Evolutionary conservation across 2,329 filamentous ascomycete genomes (phyloP).

Genomic region (Exserohilum rostratum): DNA sequence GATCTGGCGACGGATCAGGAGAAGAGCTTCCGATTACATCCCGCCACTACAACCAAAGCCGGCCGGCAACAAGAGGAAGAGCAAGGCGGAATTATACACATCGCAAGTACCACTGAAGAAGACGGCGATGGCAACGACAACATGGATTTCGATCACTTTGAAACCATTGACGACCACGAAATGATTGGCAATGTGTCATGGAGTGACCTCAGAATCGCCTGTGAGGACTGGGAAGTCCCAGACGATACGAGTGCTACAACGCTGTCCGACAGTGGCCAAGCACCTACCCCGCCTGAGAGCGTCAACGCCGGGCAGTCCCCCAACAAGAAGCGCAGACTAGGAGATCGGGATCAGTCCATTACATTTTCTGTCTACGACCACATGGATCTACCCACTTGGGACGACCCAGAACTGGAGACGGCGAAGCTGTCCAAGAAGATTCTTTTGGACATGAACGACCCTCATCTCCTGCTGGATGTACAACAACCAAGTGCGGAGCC

Average conservation of each 20-base stretch:
- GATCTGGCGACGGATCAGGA: constrained; percentile 88
- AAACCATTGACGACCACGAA: constrained; percentile 64
- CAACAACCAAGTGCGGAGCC: constrained; percentile 67
- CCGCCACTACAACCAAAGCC: constrained; percentile 60
- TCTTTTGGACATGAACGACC: constrained; percentile 85
- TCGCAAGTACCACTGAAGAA: constrained; percentile 51
- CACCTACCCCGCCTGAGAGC: constrained; percentile 35
- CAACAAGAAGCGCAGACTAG: constrained; percentile 69
- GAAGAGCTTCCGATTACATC: constrained; percentile 76
- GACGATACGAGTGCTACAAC: constrained; percentile 34
- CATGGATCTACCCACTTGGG: constrained; percentile 66
- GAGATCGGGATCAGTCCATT: constrained; percentile 31
- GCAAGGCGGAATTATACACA: constrained; percentile 61
- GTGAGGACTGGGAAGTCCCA: constrained; percentile 80
- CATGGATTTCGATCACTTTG: constrained; percentile 56
- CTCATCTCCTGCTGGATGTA: constrained; percentile 82
- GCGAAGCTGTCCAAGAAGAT: constrained; percentile 77
- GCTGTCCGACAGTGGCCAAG: constrained; percentile 38
- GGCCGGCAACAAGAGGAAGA: constrained; percentile 56
- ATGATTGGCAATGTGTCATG: constrained; percentile 75
- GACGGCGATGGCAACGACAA: constrained; percentile 53
- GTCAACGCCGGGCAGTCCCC: constrained; percentile 39
- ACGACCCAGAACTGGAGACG: constrained; percentile 78
- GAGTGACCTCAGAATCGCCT: constrained; percentile 82
- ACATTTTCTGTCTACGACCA: constrained; percentile 47